Conservation (phyloP, 208 protist species). For the Crithidia thermophila region DNA sequence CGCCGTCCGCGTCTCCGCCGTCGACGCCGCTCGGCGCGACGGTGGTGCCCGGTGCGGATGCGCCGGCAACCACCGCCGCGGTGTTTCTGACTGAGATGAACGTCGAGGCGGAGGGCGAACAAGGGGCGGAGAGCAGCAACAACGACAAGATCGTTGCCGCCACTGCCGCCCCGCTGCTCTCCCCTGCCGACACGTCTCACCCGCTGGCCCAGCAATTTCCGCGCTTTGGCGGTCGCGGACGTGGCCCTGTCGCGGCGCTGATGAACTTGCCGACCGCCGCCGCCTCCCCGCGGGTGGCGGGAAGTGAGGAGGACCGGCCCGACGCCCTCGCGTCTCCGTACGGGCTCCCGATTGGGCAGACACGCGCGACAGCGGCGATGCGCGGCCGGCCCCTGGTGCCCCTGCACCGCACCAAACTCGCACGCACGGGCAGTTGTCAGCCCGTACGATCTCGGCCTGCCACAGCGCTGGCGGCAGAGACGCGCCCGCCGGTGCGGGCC, state of each 20-base stretch:
- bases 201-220: no score
- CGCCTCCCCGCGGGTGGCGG: no score
- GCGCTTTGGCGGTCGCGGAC: no score
- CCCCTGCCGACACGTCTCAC: no score
- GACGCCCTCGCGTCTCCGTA: no score
- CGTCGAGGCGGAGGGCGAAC: no score
- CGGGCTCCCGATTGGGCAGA: background rate
- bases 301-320: no score
- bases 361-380: background rate
- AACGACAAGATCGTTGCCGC: no score
- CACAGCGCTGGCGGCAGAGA: background rate
- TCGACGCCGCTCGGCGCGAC: background rate
- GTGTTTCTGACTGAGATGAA: constrained; percentile 15
- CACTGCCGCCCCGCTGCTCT: no score
- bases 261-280: background rate
- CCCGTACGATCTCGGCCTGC: background rate
- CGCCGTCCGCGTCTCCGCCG: background rate
- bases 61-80: background rate
- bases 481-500: background rate
- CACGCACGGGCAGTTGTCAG: constrained; percentile 25
- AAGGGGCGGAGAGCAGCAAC: no score
- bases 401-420: constrained; percentile 13
- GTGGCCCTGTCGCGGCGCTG: background rate
- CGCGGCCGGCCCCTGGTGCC: background rate
- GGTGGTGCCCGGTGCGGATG: background rate